Evolutionary conservation across 176 grass and related monocot species (phyloP), one percentile per base, ranked within the genome.

Genomic region (Aegilops tauschii): DNA sequence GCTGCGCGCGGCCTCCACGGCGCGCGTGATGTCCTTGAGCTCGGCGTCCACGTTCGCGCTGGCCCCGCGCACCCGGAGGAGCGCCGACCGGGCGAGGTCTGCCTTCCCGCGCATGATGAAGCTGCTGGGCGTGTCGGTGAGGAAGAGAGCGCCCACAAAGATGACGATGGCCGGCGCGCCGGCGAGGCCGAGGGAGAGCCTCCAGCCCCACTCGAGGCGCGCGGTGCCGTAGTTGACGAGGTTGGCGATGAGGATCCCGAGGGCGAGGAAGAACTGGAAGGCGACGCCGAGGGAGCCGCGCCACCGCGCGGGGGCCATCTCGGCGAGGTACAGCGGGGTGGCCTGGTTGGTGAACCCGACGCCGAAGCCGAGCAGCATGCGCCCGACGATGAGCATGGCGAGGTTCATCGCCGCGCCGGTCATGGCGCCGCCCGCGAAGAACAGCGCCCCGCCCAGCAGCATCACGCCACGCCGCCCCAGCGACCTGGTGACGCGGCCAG

Each of bases 121-220:
- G 85, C 95, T 97, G 71, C 91, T 97, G 7, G 93, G 95, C 3
- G 90, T 97, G 77, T 97, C 95, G 6, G 93, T 84, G 85, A 95
- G 92, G 87, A 92, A 86, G 70, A 95, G 76, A 35, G 93, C 90
- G 44, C 91, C 78, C 17, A 97, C 2, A 35, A 97, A 39, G 78
- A 98, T 92, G 77, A 88, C 7, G 14, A 84, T 0, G 58, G 89
- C 95, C 3, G 95, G 93, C 6, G 76, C 95, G 5, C 84, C 95
- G 0, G 93, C 89, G 8, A 97, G 93, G 34, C 95, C 93, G 35
- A 97, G 95, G 14, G 95, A 95, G 83, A 98, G 66, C 75, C 93
- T 91, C 95, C 95, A 93, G 1, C 92, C 95, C 93, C 93, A 97
- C 3, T 74, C 0, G 75, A 44, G 27, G 65, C 74, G 82, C 65